Percentiles rank a stretch among this genome's conserved stretches.
phyloP scores from a whole-genome alignment of 2,329 filamentous ascomycete genomes.

The Saccharata proteae region DNA sequence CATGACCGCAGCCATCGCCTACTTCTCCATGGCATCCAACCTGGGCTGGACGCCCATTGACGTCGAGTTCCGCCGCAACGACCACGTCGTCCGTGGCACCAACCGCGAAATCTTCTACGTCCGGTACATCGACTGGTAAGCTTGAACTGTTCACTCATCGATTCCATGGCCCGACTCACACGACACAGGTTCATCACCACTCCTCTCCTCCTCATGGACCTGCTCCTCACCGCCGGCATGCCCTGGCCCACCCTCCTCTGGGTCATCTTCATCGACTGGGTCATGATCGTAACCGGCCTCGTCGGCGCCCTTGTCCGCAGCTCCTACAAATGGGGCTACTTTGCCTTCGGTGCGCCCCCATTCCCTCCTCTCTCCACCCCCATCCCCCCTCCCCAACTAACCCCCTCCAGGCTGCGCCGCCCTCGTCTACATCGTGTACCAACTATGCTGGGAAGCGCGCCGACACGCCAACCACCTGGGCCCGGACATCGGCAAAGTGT shows the following conservation, averaged over 20 bases:
- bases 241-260: conserved; percentile 53
- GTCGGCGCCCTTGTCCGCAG: conserved; percentile 51
- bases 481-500: conserved; percentile 39
- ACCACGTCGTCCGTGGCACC: conserved; percentile 34
- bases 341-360: conserved; percentile 33
- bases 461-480: conserved; percentile 45
- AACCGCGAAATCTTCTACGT: conserved; percentile 56
- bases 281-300: conserved; percentile 57
- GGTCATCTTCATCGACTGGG: conserved; percentile 48
- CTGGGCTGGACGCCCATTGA: conserved; percentile 50
- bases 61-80: conserved; percentile 44
- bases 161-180: neutral
- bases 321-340: conserved; percentile 59
- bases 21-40: conserved; percentile 57
- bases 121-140: conserved; percentile 51
- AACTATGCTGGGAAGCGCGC: conserved; percentile 45
- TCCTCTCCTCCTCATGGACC: conserved; percentile 48
- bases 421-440: conserved; percentile 49
- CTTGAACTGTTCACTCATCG: neutral
- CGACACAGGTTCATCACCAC: conserved; percentile 42
- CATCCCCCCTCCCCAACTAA: conserved; percentile 2
- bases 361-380: neutral
- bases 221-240: conserved; percentile 52
- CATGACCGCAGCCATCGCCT: conserved; percentile 48
- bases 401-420: conserved; percentile 22